Percentiles rank a stretch among this genome's conserved stretches.
Conservation (phyloP, 148 eudicot genomes). For the Arctostaphylos glauca region DNA sequence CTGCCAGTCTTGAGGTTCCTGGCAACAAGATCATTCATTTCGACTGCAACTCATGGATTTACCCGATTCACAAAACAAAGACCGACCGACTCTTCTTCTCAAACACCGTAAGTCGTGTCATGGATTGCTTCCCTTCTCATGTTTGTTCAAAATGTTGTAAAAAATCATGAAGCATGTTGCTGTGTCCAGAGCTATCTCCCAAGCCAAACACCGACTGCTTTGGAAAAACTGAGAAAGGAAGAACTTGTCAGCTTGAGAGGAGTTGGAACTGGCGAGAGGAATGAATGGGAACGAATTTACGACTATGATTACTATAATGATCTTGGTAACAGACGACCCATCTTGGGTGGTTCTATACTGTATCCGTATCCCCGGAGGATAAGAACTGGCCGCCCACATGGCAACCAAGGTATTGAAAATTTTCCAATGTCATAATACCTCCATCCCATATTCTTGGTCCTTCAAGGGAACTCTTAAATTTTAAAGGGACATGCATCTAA, state of each 20-base stretch:
- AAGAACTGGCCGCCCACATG: constrained; percentile 48
- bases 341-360: constrained; percentile 41
- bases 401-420: constrained; percentile 33
- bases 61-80: constrained; percentile 22
- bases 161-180: background rate
- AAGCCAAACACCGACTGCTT: constrained; percentile 40
- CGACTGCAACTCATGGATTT: constrained; percentile 32
- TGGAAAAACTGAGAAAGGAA: constrained; percentile 33
- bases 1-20: constrained; percentile 11
- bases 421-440: background rate
- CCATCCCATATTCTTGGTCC: background rate
- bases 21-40: constrained; percentile 9
- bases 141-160: background rate
- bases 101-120: constrained; percentile 22
- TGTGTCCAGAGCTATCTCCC: constrained; percentile 37
- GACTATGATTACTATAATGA: constrained; percentile 61
- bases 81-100: constrained; percentile 25
- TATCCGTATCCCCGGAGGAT: constrained; percentile 69
- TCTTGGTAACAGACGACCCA: constrained; percentile 45
- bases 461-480: background rate
- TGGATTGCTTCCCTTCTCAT: background rate
- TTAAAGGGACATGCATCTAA: background rate
- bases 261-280: constrained; percentile 38
- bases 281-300: constrained; percentile 40
- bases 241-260: constrained; percentile 48